Evolutionary conservation across 2,329 filamentous ascomycete species (phyloP), one percentile per base, ranked within the genome.

Genomic region (Lasiodiplodia sp.): DNA sequence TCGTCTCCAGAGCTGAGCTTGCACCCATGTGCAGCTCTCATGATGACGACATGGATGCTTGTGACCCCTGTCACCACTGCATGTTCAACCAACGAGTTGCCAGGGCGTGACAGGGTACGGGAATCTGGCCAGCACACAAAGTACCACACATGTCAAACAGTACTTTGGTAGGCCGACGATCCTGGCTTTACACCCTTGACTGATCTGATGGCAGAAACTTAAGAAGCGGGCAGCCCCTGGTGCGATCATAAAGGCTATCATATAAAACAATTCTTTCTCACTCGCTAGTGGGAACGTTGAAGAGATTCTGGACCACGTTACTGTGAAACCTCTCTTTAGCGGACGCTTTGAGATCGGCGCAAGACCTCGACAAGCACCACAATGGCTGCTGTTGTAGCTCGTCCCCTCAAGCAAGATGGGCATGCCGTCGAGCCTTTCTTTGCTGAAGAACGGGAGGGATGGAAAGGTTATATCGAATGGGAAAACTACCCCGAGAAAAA

Each of bases 401-500:
- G 18, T 1, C 40, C 14, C 3, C 18, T 10, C 40, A 14, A 14
- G 16, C 16, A 44, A 18, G 18, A 34, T 56, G 4, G 52, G 12
- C 14, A 31, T 12, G 7, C 1, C 4, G 52, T n/a, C 14, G 31
- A 25, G 28, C 64, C 64, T 12, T 67, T 47, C 64, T 85, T 85
- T 62, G 73, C 77, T 1, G 79, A 82, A 58, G 84, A 86, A 70
- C 74, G 76, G 8, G 75, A 79, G 31, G 83, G 83, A 8, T 86
- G 84, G 83, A 80, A 80, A 69, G 83, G 84, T 8, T 92, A 91
- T 70, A 82, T 92, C 6, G 89, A 91, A 73, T 91, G 89, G 89
- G 89, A 91, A 74, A 84, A 87, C 14, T 90, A 91, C 66, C 89
- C 90, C 0, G 88, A 91, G 58, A 92, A 91, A 77, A 90, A 90